Percentiles rank a stretch among this genome's conserved stretches.
Conservation (phyloP, 768 basidiomycete species). For the Boletus reticuloceps region DNA sequence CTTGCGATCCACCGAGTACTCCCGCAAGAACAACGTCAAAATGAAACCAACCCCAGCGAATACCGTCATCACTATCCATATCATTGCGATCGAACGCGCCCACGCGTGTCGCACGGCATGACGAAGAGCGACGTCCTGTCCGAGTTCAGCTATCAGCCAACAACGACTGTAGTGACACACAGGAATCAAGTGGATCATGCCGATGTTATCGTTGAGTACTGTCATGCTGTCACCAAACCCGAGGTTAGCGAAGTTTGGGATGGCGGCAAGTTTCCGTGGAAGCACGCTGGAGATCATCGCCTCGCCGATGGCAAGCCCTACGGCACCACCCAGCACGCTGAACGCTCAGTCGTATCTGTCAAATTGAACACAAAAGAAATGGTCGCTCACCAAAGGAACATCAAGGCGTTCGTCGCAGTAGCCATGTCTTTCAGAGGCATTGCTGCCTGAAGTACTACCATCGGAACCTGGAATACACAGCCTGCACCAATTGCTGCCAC, state of each 20-base stretch:
- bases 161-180: slow-evolving; percentile 1
- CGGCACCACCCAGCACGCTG: slow-evolving; percentile 68
- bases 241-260: slow-evolving; percentile 29
- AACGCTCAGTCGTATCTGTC: neutral
- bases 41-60: slow-evolving; percentile 53
- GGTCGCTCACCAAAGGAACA: slow-evolving; percentile 55
- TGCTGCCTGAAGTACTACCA: slow-evolving; percentile 75
- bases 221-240: slow-evolving; percentile 35
- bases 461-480: slow-evolving; percentile 60
- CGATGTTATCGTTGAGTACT: slow-evolving; percentile 45
- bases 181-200: slow-evolving; percentile 33
- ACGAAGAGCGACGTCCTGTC: slow-evolving; percentile 49
- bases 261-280: slow-evolving; percentile 30
- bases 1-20: slow-evolving; percentile 56
- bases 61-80: slow-evolving; percentile 67
- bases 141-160: neutral
- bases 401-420: slow-evolving; percentile 69
- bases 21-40: slow-evolving; percentile 49
- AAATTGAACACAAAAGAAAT: neutral
- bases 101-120: slow-evolving; percentile 57
- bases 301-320: slow-evolving; percentile 70
- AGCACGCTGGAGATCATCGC: slow-evolving; percentile 62
- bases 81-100: slow-evolving; percentile 55
- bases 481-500: slow-evolving; percentile 63
- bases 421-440: slow-evolving; percentile 89